Percentiles rank a stretch among this genome's conserved stretches.
Evolutionary conservation across 2,329 filamentous ascomycete genomes (phyloP).

Genomic region (Aspergillus sp.): DNA sequence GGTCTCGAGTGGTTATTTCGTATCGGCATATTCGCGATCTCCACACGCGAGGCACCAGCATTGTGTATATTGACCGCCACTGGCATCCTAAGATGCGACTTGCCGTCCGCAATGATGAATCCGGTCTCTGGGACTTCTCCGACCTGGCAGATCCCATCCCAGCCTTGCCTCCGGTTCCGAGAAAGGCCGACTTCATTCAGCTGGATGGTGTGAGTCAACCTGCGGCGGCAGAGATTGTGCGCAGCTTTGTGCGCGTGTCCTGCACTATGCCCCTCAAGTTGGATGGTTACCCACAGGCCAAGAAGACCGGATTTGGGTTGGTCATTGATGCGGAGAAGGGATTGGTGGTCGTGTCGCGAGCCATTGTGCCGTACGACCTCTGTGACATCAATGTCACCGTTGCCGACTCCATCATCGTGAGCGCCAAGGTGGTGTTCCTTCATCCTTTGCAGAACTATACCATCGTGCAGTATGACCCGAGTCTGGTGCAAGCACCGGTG

Average conservation of each 20-base stretch:
- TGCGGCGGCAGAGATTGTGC: conserved; percentile 87
- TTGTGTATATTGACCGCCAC: conserved; percentile 89
- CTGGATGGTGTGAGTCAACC: conserved; percentile 84
- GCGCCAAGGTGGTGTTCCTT: conserved; percentile 91
- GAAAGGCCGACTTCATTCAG: conserved; percentile 86
- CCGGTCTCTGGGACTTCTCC: conserved; percentile 91
- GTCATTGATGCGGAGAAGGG: conserved; percentile 98
- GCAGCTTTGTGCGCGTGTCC: conserved; percentile 90
- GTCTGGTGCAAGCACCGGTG: conserved; percentile 88
- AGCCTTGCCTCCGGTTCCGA: conserved; percentile 66
- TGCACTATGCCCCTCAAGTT: conserved; percentile 94
- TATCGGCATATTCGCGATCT: conserved; percentile 95
- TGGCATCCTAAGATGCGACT: conserved; percentile 95
- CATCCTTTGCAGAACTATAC: conserved; percentile 97
- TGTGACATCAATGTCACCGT: conserved; percentile 97
- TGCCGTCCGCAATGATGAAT: conserved; percentile 82
- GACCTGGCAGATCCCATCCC: conserved; percentile 80
- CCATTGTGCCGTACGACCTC: conserved; percentile 92
- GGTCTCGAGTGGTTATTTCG: conserved; percentile 82
- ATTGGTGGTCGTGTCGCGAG: conserved; percentile 87
- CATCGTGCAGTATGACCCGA: conserved; percentile 90
- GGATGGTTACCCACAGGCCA: conserved; percentile 93
- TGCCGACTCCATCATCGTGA: conserved; percentile 91
- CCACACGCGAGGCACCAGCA: conserved; percentile 89
- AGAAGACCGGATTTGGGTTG: conserved; percentile 91